Conservation (phyloP, 176 grass and related monocot genomes). For the Lolium perenne region DNA sequence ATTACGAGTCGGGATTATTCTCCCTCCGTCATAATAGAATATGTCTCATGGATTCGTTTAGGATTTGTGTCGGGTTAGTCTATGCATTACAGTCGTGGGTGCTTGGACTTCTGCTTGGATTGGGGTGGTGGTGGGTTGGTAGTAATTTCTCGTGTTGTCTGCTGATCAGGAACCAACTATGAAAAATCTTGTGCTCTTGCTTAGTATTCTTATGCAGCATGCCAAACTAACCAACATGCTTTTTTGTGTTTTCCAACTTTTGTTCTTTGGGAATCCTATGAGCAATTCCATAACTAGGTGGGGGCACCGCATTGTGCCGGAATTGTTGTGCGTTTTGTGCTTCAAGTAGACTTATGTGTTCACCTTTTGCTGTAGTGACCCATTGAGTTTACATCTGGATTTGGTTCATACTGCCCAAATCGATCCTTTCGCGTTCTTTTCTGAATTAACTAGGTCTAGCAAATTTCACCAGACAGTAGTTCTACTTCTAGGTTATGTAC, state of each 20-base stretch:
- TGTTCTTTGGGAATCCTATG: constrained; percentile 52
- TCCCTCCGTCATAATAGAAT: background rate
- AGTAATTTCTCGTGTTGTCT: constrained; percentile 45
- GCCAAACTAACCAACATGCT: constrained; percentile 36
- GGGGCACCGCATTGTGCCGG: constrained; percentile 18
- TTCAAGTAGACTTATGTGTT: constrained; percentile 38
- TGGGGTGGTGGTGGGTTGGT: constrained; percentile 51
- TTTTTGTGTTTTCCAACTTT: constrained; percentile 41
- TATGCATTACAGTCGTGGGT: constrained; percentile 29
- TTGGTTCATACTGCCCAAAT: constrained; percentile 2
- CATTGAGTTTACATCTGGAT: constrained; percentile 33
- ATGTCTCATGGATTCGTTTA: constrained; percentile 34
- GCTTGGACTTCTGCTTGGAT: constrained; percentile 48
- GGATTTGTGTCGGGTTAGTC: constrained; percentile 31
- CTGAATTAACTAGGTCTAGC: background rate
- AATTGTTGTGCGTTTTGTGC: constrained; percentile 29
- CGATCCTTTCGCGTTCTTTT: background rate
- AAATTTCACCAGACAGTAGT: background rate
- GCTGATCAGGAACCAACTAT: constrained; percentile 50
- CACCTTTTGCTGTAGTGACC: constrained; percentile 23
- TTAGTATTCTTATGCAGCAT: constrained; percentile 36
- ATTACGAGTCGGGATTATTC: background rate
- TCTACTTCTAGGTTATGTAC: background rate
- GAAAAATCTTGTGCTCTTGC: background rate
- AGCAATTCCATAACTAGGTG: constrained; percentile 32